phyloP scores from a whole-genome alignment of 345 rosid genomes.

The Syzygium jambos region DNA sequence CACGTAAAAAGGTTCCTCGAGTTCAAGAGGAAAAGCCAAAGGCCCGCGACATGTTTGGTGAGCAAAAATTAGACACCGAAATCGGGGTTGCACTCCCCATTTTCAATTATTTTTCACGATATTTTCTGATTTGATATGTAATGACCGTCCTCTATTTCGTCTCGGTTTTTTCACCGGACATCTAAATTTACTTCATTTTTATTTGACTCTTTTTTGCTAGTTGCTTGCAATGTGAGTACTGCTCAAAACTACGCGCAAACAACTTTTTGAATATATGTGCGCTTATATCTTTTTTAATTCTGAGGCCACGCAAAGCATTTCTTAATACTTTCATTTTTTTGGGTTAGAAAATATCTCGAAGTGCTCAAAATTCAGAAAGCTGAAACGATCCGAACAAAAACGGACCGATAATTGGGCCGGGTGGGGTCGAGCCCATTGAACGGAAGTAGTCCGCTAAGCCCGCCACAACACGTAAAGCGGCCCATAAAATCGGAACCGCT shows the following conservation, averaged over 20 bases:
- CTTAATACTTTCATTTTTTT: neutral
- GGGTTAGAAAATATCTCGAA: neutral
- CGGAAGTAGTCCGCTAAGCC: neutral
- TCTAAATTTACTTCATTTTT: neutral
- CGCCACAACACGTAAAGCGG: neutral
- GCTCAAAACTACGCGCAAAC: neutral
- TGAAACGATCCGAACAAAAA: neutral
- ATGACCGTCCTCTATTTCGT: no score
- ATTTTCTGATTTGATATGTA: neutral
- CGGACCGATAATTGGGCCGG: neutral
- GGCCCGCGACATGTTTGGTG: fast-evolving
- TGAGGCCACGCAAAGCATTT: neutral
- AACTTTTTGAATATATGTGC: neutral
- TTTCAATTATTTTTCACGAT: neutral
- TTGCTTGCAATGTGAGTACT: neutral
- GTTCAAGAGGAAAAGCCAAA: neutral
- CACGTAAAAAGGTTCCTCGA: fast-evolving
- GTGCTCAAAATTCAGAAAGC: neutral
- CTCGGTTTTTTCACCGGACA: neutral
- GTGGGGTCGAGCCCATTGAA: neutral
- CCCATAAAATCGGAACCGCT: neutral
- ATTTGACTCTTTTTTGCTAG: neutral
- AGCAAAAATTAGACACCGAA: neutral
- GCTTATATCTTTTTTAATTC: neutral
- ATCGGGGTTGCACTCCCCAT: fast-evolving